Evolutionary conservation across 2,329 filamentous ascomycete species (phyloP).

Genomic region (Scytalidium lignicola): DNA sequence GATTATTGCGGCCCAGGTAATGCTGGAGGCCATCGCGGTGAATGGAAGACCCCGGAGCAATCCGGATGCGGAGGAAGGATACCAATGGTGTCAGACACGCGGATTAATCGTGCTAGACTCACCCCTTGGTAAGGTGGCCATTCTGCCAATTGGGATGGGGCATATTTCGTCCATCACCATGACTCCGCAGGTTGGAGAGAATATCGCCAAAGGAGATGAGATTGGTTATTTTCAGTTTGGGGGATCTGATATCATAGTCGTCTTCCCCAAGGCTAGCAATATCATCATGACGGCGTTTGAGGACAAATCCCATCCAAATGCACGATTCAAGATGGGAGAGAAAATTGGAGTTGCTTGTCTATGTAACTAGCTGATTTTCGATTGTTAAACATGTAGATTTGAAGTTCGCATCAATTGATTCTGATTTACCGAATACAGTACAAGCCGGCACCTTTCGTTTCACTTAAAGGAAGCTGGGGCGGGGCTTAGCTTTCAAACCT

Average conservation of each 20-base stretch:
- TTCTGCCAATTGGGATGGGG: slow-evolving; percentile 40
- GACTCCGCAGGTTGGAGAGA: slow-evolving; percentile 14
- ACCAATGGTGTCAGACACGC: slow-evolving; percentile 36
- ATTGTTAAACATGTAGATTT: too few species aligned
- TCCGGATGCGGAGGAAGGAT: slow-evolving; percentile 20
- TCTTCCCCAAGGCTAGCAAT: too few species aligned
- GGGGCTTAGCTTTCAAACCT: too few species aligned
- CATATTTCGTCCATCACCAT: slow-evolving; percentile 36
- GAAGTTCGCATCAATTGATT: too few species aligned
- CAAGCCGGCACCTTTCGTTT: too few species aligned
- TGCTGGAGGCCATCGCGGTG: slow-evolving; percentile 30
- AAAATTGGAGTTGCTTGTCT: too few species aligned
- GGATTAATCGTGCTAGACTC: slow-evolving; percentile 36
- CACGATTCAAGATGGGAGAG: too few species aligned
- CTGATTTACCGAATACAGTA: too few species aligned
- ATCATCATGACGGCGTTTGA: too few species aligned
- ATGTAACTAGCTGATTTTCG: too few species aligned
- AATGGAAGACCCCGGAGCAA: slow-evolving; percentile 9
- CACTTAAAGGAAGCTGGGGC: too few species aligned
- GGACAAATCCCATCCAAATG: too few species aligned
- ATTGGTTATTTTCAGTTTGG: slow-evolving; percentile 39
- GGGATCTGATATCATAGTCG: slow-evolving; percentile 35
- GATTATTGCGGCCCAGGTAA: slow-evolving; percentile 32
- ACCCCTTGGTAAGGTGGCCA: slow-evolving; percentile 31
- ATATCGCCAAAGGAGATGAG: slow-evolving; percentile 35